Conservation (phyloP, 768 basidiomycete species). For the Russula lepida region DNA sequence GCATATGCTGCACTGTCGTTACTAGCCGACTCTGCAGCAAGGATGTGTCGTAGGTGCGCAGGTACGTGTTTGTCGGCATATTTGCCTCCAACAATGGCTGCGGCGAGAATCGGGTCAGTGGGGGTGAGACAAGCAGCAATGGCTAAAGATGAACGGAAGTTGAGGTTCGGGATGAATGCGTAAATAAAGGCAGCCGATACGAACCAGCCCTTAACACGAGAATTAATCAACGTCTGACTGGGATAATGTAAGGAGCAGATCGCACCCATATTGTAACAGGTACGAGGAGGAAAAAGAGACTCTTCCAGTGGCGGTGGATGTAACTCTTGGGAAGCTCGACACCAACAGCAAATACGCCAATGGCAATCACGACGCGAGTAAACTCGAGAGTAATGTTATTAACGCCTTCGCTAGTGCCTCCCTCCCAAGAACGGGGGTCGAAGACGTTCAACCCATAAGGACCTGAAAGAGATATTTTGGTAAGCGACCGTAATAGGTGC, state of each 20-base stretch:
- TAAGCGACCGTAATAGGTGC: background rate
- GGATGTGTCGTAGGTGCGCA: constrained; percentile 59
- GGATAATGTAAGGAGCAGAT: constrained; percentile 15
- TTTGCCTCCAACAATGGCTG: constrained; percentile 91
- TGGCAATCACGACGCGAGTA: constrained; percentile 87
- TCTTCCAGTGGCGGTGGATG: constrained; percentile 88
- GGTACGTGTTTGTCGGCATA: constrained; percentile 98
- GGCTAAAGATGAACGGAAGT: constrained; percentile 82
- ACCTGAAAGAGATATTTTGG: constrained; percentile 34
- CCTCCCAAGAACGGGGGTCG: constrained; percentile 71
- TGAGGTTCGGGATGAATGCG: constrained; percentile 81
- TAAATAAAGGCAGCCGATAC: constrained; percentile 87
- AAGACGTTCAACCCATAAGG: constrained; percentile 79
- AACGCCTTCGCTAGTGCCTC: constrained; percentile 34
- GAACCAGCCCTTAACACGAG: constrained; percentile 71
- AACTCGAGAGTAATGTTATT: constrained; percentile 86
- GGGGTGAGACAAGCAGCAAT: constrained; percentile 91
- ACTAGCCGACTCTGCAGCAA: constrained; percentile 76
- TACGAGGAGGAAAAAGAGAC: constrained; percentile 75
- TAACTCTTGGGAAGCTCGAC: constrained; percentile 97
- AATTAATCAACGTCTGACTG: background rate
- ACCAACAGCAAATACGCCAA: constrained; percentile 96
- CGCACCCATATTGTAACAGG: constrained; percentile 81
- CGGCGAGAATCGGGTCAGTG: constrained; percentile 90
- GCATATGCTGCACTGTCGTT: constrained; percentile 98